These are phyloP conservation scores for Cercophora sp. DNA, from an alignment of 495 filamentous ascomycete genomes.

Conservation along the genomic window DNA sequence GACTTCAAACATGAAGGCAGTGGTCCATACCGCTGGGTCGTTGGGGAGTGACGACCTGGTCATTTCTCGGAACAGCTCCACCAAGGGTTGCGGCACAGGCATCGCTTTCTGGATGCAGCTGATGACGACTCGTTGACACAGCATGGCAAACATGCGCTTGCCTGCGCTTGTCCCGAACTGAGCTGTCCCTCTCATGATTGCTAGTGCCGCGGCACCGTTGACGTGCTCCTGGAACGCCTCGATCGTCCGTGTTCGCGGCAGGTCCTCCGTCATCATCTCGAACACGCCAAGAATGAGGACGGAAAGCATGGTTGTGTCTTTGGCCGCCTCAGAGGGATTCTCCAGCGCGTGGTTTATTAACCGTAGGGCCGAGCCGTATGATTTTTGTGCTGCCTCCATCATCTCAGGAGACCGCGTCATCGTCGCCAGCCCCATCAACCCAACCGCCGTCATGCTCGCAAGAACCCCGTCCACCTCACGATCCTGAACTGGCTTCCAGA, in stretches of 20 bases:
- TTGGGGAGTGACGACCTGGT: conserved; percentile 16
- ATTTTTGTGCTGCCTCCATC: conserved; percentile 43
- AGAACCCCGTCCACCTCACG: conserved; percentile 32
- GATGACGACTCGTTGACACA: conserved; percentile 44
- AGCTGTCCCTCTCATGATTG: conserved; percentile 51
- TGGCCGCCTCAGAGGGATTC: conserved; percentile 50
- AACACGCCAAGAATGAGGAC: conserved; percentile 59
- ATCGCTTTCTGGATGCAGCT: conserved; percentile 36
- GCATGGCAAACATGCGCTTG: conserved; percentile 53
- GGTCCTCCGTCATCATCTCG: conserved; percentile 49
- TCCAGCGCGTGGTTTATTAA: conserved; percentile 51
- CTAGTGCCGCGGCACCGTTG: conserved; percentile 53
- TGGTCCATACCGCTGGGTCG: conserved; percentile 27
- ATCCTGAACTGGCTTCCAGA: conserved; percentile 32
- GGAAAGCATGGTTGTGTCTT: conserved; percentile 59
- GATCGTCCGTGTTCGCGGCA: conserved; percentile 39
- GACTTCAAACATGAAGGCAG: conserved; percentile 39
- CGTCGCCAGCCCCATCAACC: conserved; percentile 45
- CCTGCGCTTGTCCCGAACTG: conserved; percentile 56
- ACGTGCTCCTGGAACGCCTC: conserved; percentile 58
- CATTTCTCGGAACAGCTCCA: conserved; percentile 36
- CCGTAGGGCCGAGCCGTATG: conserved; percentile 44
- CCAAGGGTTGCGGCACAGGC: conserved; percentile 34
- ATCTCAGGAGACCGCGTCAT: conserved; percentile 34
- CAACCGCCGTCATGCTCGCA: conserved; percentile 47